These are phyloP conservation scores for Pisolithus microcarpus DNA, from an alignment of 768 basidiomycete genomes.

Conservation along the genomic window DNA sequence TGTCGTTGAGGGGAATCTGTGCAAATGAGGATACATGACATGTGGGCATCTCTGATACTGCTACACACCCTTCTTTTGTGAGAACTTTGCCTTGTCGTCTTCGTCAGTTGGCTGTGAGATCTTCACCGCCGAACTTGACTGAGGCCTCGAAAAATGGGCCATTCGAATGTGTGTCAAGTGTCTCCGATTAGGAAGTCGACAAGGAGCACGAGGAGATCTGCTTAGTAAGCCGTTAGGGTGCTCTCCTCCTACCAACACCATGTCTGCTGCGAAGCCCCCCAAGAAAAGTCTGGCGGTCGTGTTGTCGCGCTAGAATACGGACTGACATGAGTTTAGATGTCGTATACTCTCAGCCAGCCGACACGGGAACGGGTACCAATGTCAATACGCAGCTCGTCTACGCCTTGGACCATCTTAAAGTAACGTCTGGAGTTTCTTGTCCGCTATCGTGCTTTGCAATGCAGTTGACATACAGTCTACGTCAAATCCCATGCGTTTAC, in stretches of 20 bases:
- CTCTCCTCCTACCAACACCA: background rate
- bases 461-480: constrained; percentile 39
- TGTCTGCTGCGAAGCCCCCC: background rate
- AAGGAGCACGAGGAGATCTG: background rate
- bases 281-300: background rate
- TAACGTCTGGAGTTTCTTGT: constrained; percentile 21
- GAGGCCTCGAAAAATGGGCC: constrained; percentile 66
- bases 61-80: constrained; percentile 50
- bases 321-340: constrained; percentile 39
- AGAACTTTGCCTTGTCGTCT: constrained; percentile 34
- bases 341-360: constrained; percentile 83
- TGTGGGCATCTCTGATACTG: constrained; percentile 1
- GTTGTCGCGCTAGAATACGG: background rate
- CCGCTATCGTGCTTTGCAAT: constrained; percentile 8
- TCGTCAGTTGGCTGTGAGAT: constrained; percentile 57
- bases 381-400: constrained; percentile 84
- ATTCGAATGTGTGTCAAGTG: constrained; percentile 27
- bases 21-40: constrained; percentile 1
- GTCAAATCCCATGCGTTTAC: constrained; percentile 75
- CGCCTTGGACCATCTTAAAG: constrained; percentile 77
- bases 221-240: background rate
- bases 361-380: constrained; percentile 74
- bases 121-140: constrained; percentile 56
- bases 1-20: constrained; percentile 68
- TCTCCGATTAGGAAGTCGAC: background rate